Base-by-base conservation (phyloP, 108 stramenopile genomes). In the Cylindrotheca closterium region DNA sequence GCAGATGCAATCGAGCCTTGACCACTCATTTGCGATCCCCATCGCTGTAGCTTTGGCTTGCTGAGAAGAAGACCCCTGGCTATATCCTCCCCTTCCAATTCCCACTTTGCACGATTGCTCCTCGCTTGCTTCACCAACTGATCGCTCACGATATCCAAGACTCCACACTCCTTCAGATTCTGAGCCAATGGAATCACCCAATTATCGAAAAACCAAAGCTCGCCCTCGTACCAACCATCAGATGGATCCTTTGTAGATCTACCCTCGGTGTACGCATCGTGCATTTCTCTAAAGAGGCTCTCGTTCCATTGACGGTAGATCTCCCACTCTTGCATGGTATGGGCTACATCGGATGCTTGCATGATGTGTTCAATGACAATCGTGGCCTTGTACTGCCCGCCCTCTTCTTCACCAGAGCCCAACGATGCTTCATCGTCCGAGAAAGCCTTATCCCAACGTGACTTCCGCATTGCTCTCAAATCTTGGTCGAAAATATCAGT, bases 301-400 rank as follows among this genome's bases (percentile, higher is more conserved):
- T 64, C 53, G 65, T 82, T 82, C 81, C 81, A 82, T 49, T 77
- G n/a, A n/a, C n/a, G n/a, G n/a, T n/a, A n/a, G n/a, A n/a, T n/a
- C n/a, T n/a, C n/a, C n/a, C n/a, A n/a, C n/a, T n/a, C n/a, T n/a
- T n/a, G n/a, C n/a, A n/a, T n/a, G n/a, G n/a, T n/a, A n/a, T n/a
- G n/a, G n/a, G n/a, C n/a, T n/a, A n/a, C n/a, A n/a, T n/a, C n/a
- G n/a, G n/a, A n/a, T n/a, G n/a, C n/a, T n/a, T n/a, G 76, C 22
- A 82, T 74, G 45, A 82, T 61, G 32, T 78, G 77, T 55, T 79
- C 81, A 30, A 81, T 59, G 3, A 81, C 80, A 30, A 67, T 51
- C 15, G 78, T 75, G 24, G 22, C 25, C 25, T 53, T 23, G 24
- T 15, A 24, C 17, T 53, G 22, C 1, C 22, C 25, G 17, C 22